Percentiles rank a stretch among this genome's conserved stretches.
These are phyloP conservation scores for Podila minutissima DNA, from an alignment of 192 early-diverging fungal genomes.

Conservation along the genomic window DNA sequence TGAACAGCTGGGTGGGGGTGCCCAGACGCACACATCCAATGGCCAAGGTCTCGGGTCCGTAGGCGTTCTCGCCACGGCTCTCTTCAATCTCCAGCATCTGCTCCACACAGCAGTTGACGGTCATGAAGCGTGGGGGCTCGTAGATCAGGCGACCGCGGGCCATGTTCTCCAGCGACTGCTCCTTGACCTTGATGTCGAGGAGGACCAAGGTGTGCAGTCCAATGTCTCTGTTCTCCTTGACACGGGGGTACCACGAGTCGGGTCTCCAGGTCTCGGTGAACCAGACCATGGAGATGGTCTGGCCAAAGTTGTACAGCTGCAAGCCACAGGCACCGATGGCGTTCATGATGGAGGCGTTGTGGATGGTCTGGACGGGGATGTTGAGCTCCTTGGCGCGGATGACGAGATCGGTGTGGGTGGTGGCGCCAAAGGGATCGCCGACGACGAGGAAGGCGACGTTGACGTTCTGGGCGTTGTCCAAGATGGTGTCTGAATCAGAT, in stretches of 20 bases:
- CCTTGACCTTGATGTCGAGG: slow-evolving; percentile 98
- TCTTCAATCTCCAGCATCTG: slow-evolving; percentile 96
- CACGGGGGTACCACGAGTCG: slow-evolving; percentile 95
- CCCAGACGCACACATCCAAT: slow-evolving; percentile 95
- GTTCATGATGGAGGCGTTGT: slow-evolving; percentile 99
- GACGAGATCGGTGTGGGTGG: slow-evolving; percentile 97
- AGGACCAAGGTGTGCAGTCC: slow-evolving; percentile 96
- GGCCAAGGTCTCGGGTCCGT: slow-evolving; percentile 80
- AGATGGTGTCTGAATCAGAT: slow-evolving; percentile 87
- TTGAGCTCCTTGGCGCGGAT: slow-evolving; percentile 88
- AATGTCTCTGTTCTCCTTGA: slow-evolving; percentile 84
- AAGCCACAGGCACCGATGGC: slow-evolving; percentile 95
- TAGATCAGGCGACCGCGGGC: slow-evolving; percentile 92
- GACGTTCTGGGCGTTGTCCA: slow-evolving; percentile 85
- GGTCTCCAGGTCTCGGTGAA: slow-evolving; percentile 97
- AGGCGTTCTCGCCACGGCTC: slow-evolving; percentile 76
- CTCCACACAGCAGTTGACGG: slow-evolving; percentile 90
- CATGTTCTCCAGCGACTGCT: slow-evolving; percentile 96
- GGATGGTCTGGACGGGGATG: slow-evolving; percentile 91
- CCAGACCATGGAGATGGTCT: slow-evolving; percentile 98
- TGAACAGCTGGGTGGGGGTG: slow-evolving; percentile 76
- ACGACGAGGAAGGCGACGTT: slow-evolving; percentile 97
- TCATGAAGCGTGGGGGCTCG: slow-evolving; percentile 99
- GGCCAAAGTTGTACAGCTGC: slow-evolving; percentile 98
- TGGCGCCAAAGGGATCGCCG: slow-evolving; percentile 97